Evolutionary conservation across 805 yeast genomes (phyloP), one percentile per base, ranked within the genome.

Genomic region (Metschnikowia henanensis): DNA sequence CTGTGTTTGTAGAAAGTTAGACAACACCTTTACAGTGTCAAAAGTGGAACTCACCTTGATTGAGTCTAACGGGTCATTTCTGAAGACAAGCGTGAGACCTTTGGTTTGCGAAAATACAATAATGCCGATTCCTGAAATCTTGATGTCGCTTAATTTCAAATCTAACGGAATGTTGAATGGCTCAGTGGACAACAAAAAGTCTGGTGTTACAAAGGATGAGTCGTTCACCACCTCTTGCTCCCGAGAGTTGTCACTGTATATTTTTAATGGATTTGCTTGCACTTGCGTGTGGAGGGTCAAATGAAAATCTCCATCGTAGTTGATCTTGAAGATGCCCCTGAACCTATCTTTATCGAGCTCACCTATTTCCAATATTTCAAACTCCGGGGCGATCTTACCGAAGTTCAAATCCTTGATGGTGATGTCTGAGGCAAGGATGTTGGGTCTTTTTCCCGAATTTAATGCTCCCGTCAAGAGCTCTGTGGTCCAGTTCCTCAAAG

Each of bases 11-110:
- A 89, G 65, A 53, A 87, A 86, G 46, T 80, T 77, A n/a, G 95
- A 94, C 54, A 89, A 79, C 1, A 90, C 90, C 39, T 84, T 85
- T 34, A 89, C 84, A 31, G 82, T 79, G 65, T 89, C 95, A 63
- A 89, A 89, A n/a, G 95, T 84, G 5, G 95, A 86, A 49, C 83
- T 80, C 12, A 89, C 95, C 54, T 81, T 82, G 49, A 89, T 88
- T 17, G 83, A 77, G 53, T 88, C 95, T 43, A 89, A 71, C 0
- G 96, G 96, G 62, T 89, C 96, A 62, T 89, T 89, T 54, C 91
- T 77, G 66, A 89, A 89, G 23, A 89, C 96, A 31, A 89, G 68
- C 0, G 96, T 89, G 44, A 89, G 73, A 1, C 96, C 96, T 57
- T 87, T 87, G 3, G 85, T 74, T 56, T 86, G 83, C 22, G 85